These are phyloP conservation scores for Mycena vitilis DNA, from an alignment of 768 basidiomycete species.

Conservation along the genomic window DNA sequence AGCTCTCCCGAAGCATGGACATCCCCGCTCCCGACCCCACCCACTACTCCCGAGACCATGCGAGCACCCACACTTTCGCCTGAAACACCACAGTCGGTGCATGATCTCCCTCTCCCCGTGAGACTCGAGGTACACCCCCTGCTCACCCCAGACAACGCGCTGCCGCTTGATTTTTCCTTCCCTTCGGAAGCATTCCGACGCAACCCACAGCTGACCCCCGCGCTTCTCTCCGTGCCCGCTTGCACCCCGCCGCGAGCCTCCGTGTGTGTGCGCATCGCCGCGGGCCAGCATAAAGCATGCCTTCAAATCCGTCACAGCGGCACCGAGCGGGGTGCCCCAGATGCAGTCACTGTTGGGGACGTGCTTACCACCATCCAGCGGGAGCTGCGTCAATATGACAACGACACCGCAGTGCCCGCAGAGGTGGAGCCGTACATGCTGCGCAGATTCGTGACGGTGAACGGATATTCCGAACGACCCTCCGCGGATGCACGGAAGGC, in stretches of 20 bases:
- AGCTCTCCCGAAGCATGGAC: slow-evolving; percentile 20
- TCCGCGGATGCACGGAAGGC: background rate
- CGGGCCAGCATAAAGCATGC: slow-evolving; percentile 1
- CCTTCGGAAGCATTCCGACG: slow-evolving; percentile 27
- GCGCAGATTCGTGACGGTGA: slow-evolving; percentile 30
- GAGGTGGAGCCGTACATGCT: slow-evolving; percentile 12
- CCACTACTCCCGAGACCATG: background rate
- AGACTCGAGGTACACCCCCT: slow-evolving; percentile 12
- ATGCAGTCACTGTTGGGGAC: slow-evolving; percentile 28
- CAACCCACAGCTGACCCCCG: slow-evolving; percentile 22
- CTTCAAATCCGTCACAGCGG: slow-evolving; percentile 5
- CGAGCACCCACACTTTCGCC: background rate
- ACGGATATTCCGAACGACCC: slow-evolving; percentile 16
- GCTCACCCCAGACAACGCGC: slow-evolving; percentile 1
- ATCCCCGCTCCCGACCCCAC: slow-evolving; percentile 1
- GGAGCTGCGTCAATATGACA: slow-evolving; percentile 27
- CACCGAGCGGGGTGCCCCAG: no score
- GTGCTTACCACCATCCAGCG: slow-evolving; percentile 23
- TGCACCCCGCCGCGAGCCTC: slow-evolving; percentile 23
- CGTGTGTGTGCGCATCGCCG: slow-evolving; percentile 23
- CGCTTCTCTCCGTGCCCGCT: slow-evolving; percentile 21
- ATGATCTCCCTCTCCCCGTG: slow-evolving; percentile 1
- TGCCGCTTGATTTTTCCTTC: slow-evolving; percentile 26
- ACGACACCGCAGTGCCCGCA: background rate
- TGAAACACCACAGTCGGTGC: background rate